Conservation (phyloP, 108 stramenopile genomes). For the Cyclotella baltica region DNA sequence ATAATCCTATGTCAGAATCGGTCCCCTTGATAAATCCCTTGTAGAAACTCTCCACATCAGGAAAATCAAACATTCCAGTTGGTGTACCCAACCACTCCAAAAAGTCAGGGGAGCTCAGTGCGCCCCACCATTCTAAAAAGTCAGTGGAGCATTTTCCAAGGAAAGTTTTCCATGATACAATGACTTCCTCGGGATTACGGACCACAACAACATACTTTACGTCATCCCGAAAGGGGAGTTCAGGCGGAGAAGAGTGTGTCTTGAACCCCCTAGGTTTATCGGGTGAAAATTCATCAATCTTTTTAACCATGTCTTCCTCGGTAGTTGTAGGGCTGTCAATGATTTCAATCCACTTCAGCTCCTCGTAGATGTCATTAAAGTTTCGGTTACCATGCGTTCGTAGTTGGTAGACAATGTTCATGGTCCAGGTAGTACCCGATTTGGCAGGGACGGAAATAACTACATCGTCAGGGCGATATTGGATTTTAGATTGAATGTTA, state of each 20-base stretch:
- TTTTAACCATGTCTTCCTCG: constrained; percentile 18
- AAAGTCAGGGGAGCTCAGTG: neutral
- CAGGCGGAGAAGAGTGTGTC: constrained; percentile 25
- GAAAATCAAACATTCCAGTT: neutral
- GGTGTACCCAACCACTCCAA: constrained; percentile 16
- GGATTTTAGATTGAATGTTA: no score
- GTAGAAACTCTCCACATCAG: constrained; percentile 11
- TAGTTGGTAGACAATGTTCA: constrained; percentile 36
- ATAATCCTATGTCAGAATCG: neutral
- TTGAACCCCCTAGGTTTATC: constrained; percentile 23
- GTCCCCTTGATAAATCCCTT: neutral
- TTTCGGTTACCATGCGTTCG: constrained; percentile 10
- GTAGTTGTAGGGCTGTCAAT: neutral
- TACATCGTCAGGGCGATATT: constrained; percentile 8
- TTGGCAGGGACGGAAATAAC: constrained; percentile 28
- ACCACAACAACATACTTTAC: constrained; percentile 27
- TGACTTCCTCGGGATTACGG: constrained; percentile 30
- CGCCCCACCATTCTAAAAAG: constrained; percentile 15
- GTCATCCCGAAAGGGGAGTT: constrained; percentile 5
- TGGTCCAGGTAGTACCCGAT: constrained; percentile 35
- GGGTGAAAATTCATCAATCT: neutral
- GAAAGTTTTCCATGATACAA: constrained; percentile 11
- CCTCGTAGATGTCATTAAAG: constrained; percentile 37
- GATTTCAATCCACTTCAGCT: constrained; percentile 20
- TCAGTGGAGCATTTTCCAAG: neutral